Evolutionary conservation across 1,284 basidiomycete genomes (phyloP), one percentile per base, ranked within the genome.

Genomic region (Ganoderma sinense): DNA sequence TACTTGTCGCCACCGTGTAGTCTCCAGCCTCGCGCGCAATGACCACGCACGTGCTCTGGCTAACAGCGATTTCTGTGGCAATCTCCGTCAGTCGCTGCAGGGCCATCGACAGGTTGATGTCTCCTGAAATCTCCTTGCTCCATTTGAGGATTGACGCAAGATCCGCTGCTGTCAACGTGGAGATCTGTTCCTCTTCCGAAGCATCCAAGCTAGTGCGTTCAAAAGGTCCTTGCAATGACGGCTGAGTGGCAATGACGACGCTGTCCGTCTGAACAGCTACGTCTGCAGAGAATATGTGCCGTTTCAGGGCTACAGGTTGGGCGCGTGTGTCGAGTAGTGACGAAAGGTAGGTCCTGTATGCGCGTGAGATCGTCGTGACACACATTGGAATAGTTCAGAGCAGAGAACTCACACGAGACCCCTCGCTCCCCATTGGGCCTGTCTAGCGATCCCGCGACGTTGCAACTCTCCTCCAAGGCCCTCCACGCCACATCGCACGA

Each of bases 71-170:
- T 77, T 91, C 90, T 18, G 89, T 87, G 0, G 89, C 88, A 69
- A 92, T 92, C 77, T 92, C 91, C 2, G 91, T 92, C 62, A 93
- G 78, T 55, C 89, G 82, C 74, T 90, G 89, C 26, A 92, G 80
- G 10, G 91, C 91, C 87, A 74, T 73, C 20, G 69, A 75, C n/a
- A 93, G 78, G 74, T 91, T 91, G 60, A 92, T 91, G 76, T 92
- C 90, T 51, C 89, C 87, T 0, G 90, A 91, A 26, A 93, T 91
- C 68, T 91, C 89, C 76, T 90, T 89, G 75, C 89, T 91, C 88
- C 89, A 91, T 72, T 88, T 89, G 48, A 91, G 81, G 62, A 91
- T 91, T 0, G 88, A 87, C 51, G 87, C 87, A 26, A 91, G 80
- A 75, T 91, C 89, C 56, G 86, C 81, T 26, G 89, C 88, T 64